A percentile compares a stretch with the other conserved stretches of the same genome.
Evolutionary conservation across 2,329 filamentous ascomycete species (phyloP).

Genomic region (Botrytis porri): DNA sequence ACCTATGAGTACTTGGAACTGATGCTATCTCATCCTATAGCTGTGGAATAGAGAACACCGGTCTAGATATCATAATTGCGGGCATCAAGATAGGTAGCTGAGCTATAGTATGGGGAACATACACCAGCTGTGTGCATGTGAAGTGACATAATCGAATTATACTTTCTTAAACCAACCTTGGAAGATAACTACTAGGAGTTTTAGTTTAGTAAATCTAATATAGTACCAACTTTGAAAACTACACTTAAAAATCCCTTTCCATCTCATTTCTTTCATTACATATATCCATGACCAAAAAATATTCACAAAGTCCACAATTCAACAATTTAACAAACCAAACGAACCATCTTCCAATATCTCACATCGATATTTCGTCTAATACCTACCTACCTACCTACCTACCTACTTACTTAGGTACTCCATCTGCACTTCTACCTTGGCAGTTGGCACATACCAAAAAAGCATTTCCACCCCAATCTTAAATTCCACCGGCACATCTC

Average conservation of each 20-base stretch:
- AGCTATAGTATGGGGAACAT: neutral
- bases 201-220: neutral
- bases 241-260: neutral
- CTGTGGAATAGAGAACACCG: neutral
- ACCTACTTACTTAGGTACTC: no score
- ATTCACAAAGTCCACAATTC: neutral
- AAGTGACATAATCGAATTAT: neutral
- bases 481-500: constrained; percentile 3
- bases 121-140: neutral
- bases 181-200: neutral
- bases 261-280: neutral
- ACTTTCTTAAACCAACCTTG: neutral
- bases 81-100: neutral
- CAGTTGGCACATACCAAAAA: neutral
- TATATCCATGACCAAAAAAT: neutral
- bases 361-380: neutral
- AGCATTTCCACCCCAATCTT: neutral
- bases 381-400: neutral
- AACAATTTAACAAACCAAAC: neutral
- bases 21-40: neutral
- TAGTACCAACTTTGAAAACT: neutral
- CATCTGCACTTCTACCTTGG: neutral
- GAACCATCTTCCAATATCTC: neutral
- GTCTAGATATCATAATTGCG: neutral
- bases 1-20: neutral